These are phyloP conservation scores for Blastobotrys niveus DNA, from an alignment of 1,139 yeast genomes.

Conservation along the genomic window DNA sequence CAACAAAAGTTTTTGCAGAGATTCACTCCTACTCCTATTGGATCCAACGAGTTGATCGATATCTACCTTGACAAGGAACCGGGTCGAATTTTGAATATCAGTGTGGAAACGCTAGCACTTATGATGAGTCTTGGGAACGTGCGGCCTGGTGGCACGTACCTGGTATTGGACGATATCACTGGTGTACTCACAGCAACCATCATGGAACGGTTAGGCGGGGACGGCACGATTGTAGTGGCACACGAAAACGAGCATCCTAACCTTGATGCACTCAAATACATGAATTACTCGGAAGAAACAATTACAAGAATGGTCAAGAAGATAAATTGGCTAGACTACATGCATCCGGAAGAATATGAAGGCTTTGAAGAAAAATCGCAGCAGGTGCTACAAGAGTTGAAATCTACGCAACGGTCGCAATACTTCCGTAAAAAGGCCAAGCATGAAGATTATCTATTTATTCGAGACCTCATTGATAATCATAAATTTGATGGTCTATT, in stretches of 20 bases:
- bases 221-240: constrained; percentile 67
- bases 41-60: constrained; percentile 69
- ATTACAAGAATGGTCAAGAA: constrained; percentile 56
- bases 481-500: constrained; percentile 73
- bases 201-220: constrained; percentile 83
- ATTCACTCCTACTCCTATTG: constrained; percentile 74
- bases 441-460: constrained; percentile 40
- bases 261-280: constrained; percentile 59
- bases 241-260: constrained; percentile 95
- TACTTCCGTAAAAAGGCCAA: constrained; percentile 61
- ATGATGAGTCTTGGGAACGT: constrained; percentile 73
- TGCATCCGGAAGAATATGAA: constrained; percentile 65
- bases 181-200: constrained; percentile 78
- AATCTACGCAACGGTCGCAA: constrained; percentile 57
- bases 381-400: constrained; percentile 51
- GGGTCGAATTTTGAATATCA: constrained; percentile 68
- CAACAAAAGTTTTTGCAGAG: constrained; percentile 84
- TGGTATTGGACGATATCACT: constrained; percentile 86
- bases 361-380: constrained; percentile 39
- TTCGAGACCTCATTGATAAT: constrained; percentile 48
- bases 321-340: constrained; percentile 70
- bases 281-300: constrained; percentile 49
- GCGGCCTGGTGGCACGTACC: constrained; percentile 81
- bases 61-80: constrained; percentile 71
- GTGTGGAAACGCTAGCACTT: constrained; percentile 76